Evolutionary conservation across 2,329 filamentous ascomycete genomes (phyloP), one percentile per base, ranked within the genome.

Genomic region (Fusarium nanum): DNA sequence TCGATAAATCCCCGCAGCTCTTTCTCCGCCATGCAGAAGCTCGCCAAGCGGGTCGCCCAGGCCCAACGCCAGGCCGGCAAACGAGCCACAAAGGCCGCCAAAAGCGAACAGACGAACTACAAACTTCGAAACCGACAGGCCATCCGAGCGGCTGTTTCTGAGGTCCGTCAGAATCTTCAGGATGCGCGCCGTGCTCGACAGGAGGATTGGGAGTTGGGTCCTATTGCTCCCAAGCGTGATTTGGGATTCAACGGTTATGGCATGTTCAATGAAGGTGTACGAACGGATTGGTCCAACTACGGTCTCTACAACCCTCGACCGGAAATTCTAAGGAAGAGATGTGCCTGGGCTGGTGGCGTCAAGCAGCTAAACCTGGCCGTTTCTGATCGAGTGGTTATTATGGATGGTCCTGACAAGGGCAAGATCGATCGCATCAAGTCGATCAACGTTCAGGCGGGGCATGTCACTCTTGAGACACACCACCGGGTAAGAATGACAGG

Each of bases 361-460:
- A 83, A 83, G 71, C 85, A 86, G 78, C 83, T 92, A 66, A 91
- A 89, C 71, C 82, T 94, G 62, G 87, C 85, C 25, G 76, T 81
- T 6, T 89, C 90, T 9, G 96, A 98, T 80, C 88, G 96, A 64
- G 94, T 98, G 32, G 92, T 95, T 56, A 82, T 98, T 62, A 82
- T 93, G 56, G 88, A 91, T 65, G 94, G 95, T 11, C 87, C 86
- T 37, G 92, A 96, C 76, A 92, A 90, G 82, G 94, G 94, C 75
- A 93, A 91, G 82, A 96, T 99, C 80, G 92, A 93, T 53, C 82
- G 83, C n/a, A 88, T 98, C 46, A 79, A 78, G 64, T 78, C 83
- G 2, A 83, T 97, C 47, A 81, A 88, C 70, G 67, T 76, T 7
- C 79, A 85, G 13, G 82, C 81, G 47, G 90, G 88, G 65, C 85